Percentiles rank a stretch among this genome's conserved stretches.
phyloP scores from a whole-genome alignment of 2,329 filamentous ascomycete species.

The Cordyceps tenuipes region DNA sequence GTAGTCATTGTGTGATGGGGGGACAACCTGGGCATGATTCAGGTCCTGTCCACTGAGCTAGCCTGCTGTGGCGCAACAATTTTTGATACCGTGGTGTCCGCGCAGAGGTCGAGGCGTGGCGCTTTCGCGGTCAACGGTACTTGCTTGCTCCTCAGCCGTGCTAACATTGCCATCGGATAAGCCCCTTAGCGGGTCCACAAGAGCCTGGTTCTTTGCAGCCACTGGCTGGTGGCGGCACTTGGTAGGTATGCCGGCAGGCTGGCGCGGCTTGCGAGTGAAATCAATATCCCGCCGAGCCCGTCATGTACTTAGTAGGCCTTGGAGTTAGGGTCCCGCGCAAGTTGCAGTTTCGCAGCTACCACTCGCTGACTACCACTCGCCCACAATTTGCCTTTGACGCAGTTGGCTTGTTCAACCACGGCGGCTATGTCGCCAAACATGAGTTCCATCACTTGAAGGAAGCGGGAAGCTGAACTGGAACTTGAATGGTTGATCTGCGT shows the following conservation, averaged over 20 bases:
- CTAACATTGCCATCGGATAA: constrained; percentile 9
- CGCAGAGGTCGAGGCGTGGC: neutral
- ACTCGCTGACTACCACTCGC: neutral
- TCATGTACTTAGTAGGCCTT: neutral
- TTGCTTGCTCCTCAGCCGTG: neutral
- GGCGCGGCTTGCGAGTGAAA: neutral
- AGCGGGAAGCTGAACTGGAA: neutral
- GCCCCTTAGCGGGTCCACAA: constrained; percentile 9
- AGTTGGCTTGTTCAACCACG: neutral
- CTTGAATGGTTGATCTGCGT: neutral
- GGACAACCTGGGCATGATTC: neutral
- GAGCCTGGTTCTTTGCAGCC: constrained; percentile 4
- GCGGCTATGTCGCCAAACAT: too few relatives aligned
- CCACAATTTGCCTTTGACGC: neutral
- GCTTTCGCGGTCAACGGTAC: neutral
- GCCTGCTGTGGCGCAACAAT: neutral
- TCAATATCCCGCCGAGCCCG: neutral
- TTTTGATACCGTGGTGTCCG: neutral
- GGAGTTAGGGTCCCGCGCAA: neutral
- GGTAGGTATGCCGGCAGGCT: neutral
- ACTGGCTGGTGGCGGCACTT: neutral
- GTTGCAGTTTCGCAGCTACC: neutral
- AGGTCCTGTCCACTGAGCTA: neutral
- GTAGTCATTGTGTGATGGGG: neutral
- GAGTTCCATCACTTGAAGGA: neutral